Conservation (phyloP, 2,329 filamentous ascomycete species). For the Aspergillus ochraceoroseus region DNA sequence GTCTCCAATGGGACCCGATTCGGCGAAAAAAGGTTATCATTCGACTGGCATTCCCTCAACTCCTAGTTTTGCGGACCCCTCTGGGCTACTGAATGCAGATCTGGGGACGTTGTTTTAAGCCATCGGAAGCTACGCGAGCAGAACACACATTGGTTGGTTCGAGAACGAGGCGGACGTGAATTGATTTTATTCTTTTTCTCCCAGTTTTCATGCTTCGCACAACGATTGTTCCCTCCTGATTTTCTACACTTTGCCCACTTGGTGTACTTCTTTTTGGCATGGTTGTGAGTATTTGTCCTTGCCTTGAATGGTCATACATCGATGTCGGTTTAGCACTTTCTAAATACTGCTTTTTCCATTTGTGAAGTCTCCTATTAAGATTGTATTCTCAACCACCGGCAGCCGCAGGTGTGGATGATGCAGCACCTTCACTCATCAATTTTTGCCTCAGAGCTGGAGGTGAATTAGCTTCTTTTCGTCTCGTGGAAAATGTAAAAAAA, state of each 20-base stretch:
- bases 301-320: neutral
- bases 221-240: too few species aligned
- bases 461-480: constrained; percentile 18
- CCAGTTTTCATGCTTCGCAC: too few species aligned
- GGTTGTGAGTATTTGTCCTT: neutral
- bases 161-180: too few species aligned
- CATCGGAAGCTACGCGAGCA: neutral
- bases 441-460: constrained; percentile 49
- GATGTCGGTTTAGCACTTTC: neutral
- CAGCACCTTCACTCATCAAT: constrained; percentile 45
- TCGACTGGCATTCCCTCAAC: constrained; percentile 12
- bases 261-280: too few species aligned
- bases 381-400: constrained; percentile 22
- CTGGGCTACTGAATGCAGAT: constrained; percentile 22
- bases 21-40: neutral
- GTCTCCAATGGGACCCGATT: neutral
- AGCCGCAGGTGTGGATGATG: constrained; percentile 31
- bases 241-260: too few species aligned
- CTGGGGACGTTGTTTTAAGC: constrained; percentile 30
- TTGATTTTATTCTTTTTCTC: too few species aligned
- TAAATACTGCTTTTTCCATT: neutral
- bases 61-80: constrained; percentile 4
- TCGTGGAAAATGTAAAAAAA: too few species aligned
- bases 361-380: constrained; percentile 1
- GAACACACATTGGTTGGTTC: too few species aligned